Percentiles rank a stretch among this genome's conserved stretches.
Conservation (phyloP, 108 stramenopile genomes). For the Nannochloropsis salina region DNA sequence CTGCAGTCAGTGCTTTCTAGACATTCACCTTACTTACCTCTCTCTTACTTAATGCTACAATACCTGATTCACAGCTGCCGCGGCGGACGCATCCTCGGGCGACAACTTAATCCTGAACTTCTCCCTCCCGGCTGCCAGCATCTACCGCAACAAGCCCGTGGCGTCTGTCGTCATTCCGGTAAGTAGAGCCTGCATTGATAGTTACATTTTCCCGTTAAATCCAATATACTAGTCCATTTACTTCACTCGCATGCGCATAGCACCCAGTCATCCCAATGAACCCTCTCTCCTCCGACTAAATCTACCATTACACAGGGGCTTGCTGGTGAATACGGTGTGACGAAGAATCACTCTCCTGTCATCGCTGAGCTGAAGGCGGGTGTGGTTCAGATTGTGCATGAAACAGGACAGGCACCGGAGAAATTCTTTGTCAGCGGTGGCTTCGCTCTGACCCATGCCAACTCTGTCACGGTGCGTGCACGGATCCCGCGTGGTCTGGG, state of each 20-base stretch:
- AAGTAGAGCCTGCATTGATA: neutral
- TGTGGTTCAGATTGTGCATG: slow-evolving; percentile 79
- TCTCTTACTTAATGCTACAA: neutral
- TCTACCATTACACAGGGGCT: slow-evolving; percentile 59
- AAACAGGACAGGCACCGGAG: slow-evolving; percentile 71
- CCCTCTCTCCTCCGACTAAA: no score
- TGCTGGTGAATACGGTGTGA: slow-evolving; percentile 92
- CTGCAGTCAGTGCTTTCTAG: neutral
- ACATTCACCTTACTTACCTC: neutral
- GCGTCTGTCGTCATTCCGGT: neutral
- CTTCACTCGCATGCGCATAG: no score
- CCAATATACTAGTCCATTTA: no score
- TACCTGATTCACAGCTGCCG: neutral
- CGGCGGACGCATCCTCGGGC: neutral
- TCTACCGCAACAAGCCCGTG: slow-evolving; percentile 19
- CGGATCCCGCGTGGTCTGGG: neutral
- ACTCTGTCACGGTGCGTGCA: slow-evolving; percentile 75
- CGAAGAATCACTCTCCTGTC: slow-evolving; percentile 85
- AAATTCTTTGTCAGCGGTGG: slow-evolving; percentile 95
- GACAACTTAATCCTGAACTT: slow-evolving; percentile 14
- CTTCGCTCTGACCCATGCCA: slow-evolving; percentile 82
- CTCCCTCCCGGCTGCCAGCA: slow-evolving; percentile 5
- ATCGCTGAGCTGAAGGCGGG: slow-evolving; percentile 94
- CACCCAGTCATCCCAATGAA: no score
- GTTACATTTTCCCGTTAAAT: no score